These are phyloP conservation scores for Fusarium albosuccineum DNA, from an alignment of 2,329 filamentous ascomycete species.

Conservation along the genomic window DNA sequence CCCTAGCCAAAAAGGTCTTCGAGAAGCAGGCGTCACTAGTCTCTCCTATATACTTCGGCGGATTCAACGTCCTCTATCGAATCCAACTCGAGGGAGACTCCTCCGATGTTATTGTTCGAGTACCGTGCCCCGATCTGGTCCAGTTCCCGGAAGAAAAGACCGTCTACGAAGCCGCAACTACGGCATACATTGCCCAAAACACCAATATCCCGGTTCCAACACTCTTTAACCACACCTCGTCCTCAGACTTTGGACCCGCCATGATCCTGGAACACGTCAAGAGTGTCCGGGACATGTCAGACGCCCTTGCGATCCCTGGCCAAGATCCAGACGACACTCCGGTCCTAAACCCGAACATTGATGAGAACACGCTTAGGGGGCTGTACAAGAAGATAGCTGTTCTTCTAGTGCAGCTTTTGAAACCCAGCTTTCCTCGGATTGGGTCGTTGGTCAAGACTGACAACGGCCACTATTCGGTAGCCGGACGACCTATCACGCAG, in stretches of 20 bases:
- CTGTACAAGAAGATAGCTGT: constrained; percentile 10
- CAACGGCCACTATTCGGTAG: constrained; percentile 44
- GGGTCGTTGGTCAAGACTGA: constrained; percentile 51
- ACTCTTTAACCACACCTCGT: not conserved
- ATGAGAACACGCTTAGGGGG: not conserved
- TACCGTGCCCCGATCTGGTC: constrained; percentile 11
- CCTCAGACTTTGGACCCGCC: constrained; percentile 3
- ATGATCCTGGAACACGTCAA: constrained; percentile 4
- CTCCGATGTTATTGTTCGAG: constrained; percentile 9
- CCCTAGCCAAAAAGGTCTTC: constrained; percentile 5
- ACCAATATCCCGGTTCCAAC: constrained; percentile 1
- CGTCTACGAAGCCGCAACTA: constrained; percentile 11
- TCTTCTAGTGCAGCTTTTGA: constrained; percentile 53
- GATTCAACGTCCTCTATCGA: constrained; percentile 17
- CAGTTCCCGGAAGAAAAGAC: constrained; percentile 21
- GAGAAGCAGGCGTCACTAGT: constrained; percentile 3
- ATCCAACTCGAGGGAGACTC: not conserved
- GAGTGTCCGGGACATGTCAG: constrained; percentile 5
- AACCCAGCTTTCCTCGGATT: constrained; percentile 51
- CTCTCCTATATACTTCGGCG: constrained; percentile 12
- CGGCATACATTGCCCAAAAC: constrained; percentile 1
- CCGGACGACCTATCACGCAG: constrained; percentile 52
- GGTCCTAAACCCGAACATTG: constrained; percentile 6
- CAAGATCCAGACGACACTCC: not conserved
- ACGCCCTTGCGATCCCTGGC: constrained; percentile 1